Evolutionary conservation across 768 basidiomycete species (phyloP).

Genomic region (Phylloporus sp.): DNA sequence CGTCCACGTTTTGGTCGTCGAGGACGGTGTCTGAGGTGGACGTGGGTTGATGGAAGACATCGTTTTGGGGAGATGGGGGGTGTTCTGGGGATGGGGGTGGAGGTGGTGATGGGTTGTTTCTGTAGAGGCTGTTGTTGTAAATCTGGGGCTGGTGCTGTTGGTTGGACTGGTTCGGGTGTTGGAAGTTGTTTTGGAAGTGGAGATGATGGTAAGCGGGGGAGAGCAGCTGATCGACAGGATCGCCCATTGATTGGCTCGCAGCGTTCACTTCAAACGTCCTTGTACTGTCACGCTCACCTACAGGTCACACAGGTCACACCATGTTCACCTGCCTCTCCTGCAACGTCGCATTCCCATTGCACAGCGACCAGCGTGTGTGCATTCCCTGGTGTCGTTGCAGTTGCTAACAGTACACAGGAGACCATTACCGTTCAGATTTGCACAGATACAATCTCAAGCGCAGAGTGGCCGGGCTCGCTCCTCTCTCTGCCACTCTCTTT

Average conservation of each 20-base stretch:
- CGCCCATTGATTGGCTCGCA: constrained; percentile 50
- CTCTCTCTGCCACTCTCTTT: constrained; percentile 73
- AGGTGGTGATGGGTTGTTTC: constrained; percentile 30
- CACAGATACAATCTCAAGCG: constrained; percentile 99
- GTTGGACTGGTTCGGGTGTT: constrained; percentile 20
- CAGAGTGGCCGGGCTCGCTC: constrained; percentile 84
- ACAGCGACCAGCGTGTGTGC: constrained; percentile 68
- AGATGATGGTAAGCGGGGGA: constrained; percentile 51
- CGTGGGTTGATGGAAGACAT: constrained; percentile 29
- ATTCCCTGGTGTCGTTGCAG: not conserved
- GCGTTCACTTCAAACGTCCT: constrained; percentile 27
- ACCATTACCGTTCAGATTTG: constrained; percentile 90
- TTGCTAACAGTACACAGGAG: constrained; percentile 42
- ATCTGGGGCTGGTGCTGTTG: constrained; percentile 21
- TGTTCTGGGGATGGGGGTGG: constrained; percentile 23
- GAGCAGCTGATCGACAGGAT: constrained; percentile 62
- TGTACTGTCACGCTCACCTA: constrained; percentile 4
- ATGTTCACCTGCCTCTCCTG: constrained; percentile 91
- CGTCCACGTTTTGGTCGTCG: constrained; percentile 60
- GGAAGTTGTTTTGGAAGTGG: constrained; percentile 31
- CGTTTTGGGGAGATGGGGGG: constrained; percentile 27
- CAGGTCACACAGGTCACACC: constrained; percentile 7
- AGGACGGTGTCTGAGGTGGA: constrained; percentile 24
- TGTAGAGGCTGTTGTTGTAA: constrained; percentile 22
- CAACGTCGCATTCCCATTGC: constrained; percentile 81